Base-by-base conservation (phyloP, 306 rosid genomes). In the Gynostemma pentaphyllum region DNA sequence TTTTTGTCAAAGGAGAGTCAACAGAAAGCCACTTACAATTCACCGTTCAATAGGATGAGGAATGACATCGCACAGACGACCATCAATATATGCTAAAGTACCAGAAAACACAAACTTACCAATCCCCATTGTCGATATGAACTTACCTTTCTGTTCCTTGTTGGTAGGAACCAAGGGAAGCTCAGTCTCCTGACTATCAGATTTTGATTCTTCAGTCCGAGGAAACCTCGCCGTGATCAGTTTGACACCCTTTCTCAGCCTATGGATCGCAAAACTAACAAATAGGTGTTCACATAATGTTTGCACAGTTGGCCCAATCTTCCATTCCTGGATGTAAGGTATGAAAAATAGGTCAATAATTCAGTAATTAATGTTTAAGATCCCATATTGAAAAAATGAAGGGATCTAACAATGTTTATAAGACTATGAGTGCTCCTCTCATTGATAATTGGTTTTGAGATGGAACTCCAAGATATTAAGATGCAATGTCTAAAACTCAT, bases 261-360 rank as follows among this genome's bases (percentile, higher is more conserved):
- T 73, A 49, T 95, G 99, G 53, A 92, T 92, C 28, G 90, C 85
- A 29, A 88, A 92, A 82, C 99, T 85, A 64, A 92, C 99, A 5
- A 88, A 79, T 8, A 92, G 87, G 73, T 92, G 99, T 65, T 92
- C 95, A 61, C 85, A 76, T 73, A 92, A 70, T 23, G 96, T 92
- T 73, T 78, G 54, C 64, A 88, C 64, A 18, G 95, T 86, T 24
- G 96, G 96, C 52, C 90, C 95, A 22, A 92, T 76, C 72, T 71
- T 79, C 94, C 96, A 88, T 73, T 79, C 95, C 95, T 92, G 95
- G 47, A 41, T 60, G 40, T 47, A 34, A 36, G 14, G 39, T 29
- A 9, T 23, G 28, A 16, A 45, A 60, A 60, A 36, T 36, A 16
- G 34, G 21, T 36, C 12, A 40, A 32, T 22, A 36, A 19, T 4